phyloP scores from a whole-genome alignment of 2,329 filamentous ascomycete species.

The Sporothrix variecibatus region DNA sequence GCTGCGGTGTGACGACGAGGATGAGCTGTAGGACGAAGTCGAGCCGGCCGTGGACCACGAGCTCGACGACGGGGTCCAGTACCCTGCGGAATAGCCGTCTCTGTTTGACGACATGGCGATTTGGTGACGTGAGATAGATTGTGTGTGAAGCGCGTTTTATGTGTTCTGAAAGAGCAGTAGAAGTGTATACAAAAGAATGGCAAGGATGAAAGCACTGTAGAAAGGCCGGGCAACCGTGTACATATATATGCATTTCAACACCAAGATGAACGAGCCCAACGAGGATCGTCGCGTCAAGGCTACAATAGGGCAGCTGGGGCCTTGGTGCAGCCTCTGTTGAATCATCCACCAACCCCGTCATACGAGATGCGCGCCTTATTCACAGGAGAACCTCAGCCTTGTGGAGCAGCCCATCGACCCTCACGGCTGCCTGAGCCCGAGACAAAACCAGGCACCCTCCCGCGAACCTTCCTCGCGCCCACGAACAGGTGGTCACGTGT shows the following conservation, averaged over 20 bases:
- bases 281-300: neutral
- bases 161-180: neutral
- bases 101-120: neutral
- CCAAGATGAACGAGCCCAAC: neutral
- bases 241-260: neutral
- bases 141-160: neutral
- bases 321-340: neutral
- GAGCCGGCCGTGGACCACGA: neutral
- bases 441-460: neutral
- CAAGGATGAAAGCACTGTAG: neutral
- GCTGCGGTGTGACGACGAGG: neutral
- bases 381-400: neutral
- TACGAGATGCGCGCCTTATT: neutral
- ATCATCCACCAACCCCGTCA: neutral
- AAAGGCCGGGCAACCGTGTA: neutral
- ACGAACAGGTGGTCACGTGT: neutral
- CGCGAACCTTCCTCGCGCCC: neutral
- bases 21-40: neutral
- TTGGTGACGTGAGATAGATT: neutral
- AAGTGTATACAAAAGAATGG: neutral
- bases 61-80: neutral
- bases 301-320: neutral
- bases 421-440: neutral
- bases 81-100: neutral
- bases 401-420: neutral